Evolutionary conservation across 2,329 filamentous ascomycete genomes (phyloP).

Genomic region (Phialocephala sp.): DNA sequence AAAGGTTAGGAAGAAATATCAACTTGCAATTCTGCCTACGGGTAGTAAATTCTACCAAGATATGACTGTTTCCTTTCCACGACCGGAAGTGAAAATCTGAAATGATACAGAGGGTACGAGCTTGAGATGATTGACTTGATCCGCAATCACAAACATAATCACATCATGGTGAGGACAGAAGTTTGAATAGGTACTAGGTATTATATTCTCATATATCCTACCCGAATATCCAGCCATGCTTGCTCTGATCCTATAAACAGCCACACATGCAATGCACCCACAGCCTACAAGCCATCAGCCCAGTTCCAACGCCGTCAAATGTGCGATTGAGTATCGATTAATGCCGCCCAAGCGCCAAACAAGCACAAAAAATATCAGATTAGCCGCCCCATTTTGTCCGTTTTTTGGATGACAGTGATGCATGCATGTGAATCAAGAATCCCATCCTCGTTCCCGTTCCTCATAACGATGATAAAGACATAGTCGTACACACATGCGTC

Average conservation of each 20-base stretch:
- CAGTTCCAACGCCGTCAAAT: constrained; percentile 26
- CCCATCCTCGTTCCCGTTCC: background rate
- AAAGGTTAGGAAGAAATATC: background rate
- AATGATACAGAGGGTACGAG: no score
- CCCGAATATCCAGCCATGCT: constrained; percentile 7
- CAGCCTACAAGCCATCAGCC: background rate
- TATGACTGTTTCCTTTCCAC: background rate
- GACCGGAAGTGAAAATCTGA: no score
- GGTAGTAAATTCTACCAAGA: background rate
- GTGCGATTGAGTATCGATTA: constrained; percentile 12
- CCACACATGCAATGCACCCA: constrained; percentile 20
- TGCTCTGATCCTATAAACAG: background rate
- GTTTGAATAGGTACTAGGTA: constrained; percentile 15
- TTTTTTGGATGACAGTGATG: constrained; percentile 14
- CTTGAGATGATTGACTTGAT: background rate
- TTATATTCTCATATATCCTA: constrained; percentile 25
- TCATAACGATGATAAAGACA: background rate
- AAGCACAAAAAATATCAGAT: constrained; percentile 7
- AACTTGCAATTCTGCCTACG: background rate
- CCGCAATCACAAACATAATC: background rate
- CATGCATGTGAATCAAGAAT: background rate
- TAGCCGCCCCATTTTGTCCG: constrained; percentile 10
- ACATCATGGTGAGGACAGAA: no score
- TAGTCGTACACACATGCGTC: background rate
- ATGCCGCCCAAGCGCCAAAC: constrained; percentile 3